A percentile compares a stretch with the other conserved stretches of the same genome.
phyloP scores from a whole-genome alignment of 2,329 filamentous ascomycete genomes.

The Huntiella omanensis region DNA sequence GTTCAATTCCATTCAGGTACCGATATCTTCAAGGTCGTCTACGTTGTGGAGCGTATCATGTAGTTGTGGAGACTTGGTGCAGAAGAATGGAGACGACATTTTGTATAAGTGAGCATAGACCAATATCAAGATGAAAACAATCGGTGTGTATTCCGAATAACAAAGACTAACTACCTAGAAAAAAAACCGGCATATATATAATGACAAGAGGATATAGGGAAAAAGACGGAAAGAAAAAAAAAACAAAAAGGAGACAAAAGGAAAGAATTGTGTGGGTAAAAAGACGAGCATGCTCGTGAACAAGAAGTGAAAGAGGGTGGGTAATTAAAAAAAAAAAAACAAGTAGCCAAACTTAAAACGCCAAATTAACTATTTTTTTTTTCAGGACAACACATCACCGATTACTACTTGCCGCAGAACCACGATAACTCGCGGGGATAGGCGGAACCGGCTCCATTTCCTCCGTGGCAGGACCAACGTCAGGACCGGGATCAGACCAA shows the following conservation, averaged over 20 bases:
- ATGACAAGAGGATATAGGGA: neutral
- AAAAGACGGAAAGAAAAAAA: neutral
- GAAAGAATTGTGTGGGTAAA: slow-evolving; percentile 3
- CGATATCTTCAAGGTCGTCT: no score
- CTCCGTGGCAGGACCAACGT: slow-evolving; percentile 24
- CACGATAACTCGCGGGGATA: neutral
- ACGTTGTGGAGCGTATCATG: no score
- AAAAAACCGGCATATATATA: neutral
- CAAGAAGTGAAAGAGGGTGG: neutral
- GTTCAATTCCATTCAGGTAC: no score
- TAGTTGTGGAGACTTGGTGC: no score
- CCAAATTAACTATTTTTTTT: no score
- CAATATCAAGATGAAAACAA: neutral
- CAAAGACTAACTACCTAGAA: neutral
- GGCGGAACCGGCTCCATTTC: slow-evolving; percentile 2
- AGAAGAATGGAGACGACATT: no score
- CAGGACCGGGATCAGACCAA: slow-evolving; percentile 33
- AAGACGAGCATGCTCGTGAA: neutral
- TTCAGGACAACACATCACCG: neutral
- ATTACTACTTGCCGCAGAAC: neutral
- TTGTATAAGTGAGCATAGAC: neutral
- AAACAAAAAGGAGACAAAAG: neutral
- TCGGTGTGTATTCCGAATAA: slow-evolving; percentile 5
- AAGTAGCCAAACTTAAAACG: neutral
- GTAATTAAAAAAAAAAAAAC: neutral